These are phyloP conservation scores for Trifolium subterraneum DNA, from an alignment of 306 rosid genomes.

Conservation along the genomic window DNA sequence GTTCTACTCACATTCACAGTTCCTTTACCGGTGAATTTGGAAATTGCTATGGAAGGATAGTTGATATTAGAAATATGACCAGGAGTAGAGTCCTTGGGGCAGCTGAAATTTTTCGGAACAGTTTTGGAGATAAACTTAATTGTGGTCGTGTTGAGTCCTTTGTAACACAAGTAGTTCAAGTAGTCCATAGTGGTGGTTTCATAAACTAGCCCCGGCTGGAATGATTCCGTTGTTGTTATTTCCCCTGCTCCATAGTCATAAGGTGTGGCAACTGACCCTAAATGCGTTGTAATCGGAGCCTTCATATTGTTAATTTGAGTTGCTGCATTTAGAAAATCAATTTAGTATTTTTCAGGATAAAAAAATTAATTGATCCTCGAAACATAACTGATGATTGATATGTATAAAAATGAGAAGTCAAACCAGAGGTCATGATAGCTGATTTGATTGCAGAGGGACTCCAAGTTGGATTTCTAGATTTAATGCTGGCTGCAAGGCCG, in stretches of 20 bases:
- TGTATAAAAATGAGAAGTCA: neutral
- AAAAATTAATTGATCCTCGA: constrained; percentile 2
- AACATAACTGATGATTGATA: neutral
- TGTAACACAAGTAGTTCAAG: constrained; percentile 71
- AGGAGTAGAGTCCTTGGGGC: constrained; percentile 56
- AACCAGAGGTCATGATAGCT: constrained; percentile 93
- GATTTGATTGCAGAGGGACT: constrained; percentile 80
- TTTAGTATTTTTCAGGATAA: too few relatives aligned
- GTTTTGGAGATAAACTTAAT: constrained; percentile 55
- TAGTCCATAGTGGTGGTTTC: constrained; percentile 71
- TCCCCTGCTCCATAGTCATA: constrained; percentile 89
- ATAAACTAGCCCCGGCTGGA: constrained; percentile 78
- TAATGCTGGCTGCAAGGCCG: constrained; percentile 62
- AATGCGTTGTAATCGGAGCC: constrained; percentile 56
- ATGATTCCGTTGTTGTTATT: constrained; percentile 53
- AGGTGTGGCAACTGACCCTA: constrained; percentile 61
- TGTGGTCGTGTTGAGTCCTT: constrained; percentile 42
- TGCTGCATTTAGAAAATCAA: constrained; percentile 63
- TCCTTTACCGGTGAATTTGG: constrained; percentile 47
- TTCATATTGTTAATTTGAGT: constrained; percentile 63
- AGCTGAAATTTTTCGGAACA: constrained; percentile 53
- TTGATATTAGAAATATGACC: constrained; percentile 69
- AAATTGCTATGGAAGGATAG: constrained; percentile 83
- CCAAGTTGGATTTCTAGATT: constrained; percentile 69
- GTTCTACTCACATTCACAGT: constrained; percentile 59